Evolutionary conservation across 2,329 filamentous ascomycete genomes (phyloP).

Genomic region (Alternaria burnsii): DNA sequence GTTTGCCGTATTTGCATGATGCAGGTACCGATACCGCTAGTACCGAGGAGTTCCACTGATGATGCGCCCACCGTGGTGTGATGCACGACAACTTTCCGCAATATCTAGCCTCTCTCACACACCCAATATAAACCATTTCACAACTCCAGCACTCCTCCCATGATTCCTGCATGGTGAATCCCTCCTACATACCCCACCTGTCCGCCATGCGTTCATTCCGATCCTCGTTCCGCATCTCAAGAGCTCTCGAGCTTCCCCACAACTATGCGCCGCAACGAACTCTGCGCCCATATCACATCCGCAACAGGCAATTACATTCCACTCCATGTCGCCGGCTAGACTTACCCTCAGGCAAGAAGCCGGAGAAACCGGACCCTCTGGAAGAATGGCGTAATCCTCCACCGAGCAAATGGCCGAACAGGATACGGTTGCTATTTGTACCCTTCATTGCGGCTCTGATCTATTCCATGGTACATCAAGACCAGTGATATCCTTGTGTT

Average conservation of each 20-base stretch:
- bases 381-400: constrained; percentile 47
- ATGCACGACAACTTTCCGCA: constrained; percentile 27
- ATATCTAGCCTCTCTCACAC: constrained; percentile 9
- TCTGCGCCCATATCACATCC: constrained; percentile 29
- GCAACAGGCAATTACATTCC: constrained; percentile 17
- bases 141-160: constrained; percentile 9
- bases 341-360: constrained; percentile 31
- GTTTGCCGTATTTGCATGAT: constrained; percentile 31
- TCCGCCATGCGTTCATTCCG: constrained; percentile 42
- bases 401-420: constrained; percentile 50
- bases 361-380: constrained; percentile 32
- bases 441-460: constrained; percentile 63
- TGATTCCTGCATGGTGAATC: constrained; percentile 26
- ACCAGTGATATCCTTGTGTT: too few relatives aligned
- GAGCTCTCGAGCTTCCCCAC: constrained; percentile 39
- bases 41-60: constrained; percentile 25
- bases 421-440: constrained; percentile 57
- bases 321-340: constrained; percentile 33
- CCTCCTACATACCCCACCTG: constrained; percentile 21
- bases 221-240: constrained; percentile 33
- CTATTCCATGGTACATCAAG: constrained; percentile 66
- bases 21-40: constrained; percentile 20
- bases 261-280: constrained; percentile 35
- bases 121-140: constrained; percentile 17
- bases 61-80: constrained; percentile 45